Evolutionary conservation across 345 rosid genomes (phyloP), one percentile per base, ranked within the genome.

Genomic region (Trapa bicornis): DNA sequence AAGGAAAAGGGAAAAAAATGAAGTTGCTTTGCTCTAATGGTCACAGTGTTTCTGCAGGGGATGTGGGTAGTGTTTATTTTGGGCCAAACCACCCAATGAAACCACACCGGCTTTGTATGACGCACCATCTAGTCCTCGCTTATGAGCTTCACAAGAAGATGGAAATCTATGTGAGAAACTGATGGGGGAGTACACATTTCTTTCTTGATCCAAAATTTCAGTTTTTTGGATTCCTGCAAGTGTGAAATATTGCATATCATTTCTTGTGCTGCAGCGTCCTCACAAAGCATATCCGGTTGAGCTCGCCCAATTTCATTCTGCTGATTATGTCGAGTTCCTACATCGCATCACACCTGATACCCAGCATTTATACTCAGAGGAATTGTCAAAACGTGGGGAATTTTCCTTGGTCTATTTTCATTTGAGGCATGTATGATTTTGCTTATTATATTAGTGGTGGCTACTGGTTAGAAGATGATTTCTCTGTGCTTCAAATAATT

Each of bases 51-150:
- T 37, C 79, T 60, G 77, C 86, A 95, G 97, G 99, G 65, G 96
- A 95, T 61, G 99, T 86, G 69, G 99, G 97, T 36, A 87, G 77
- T 12, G 97, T 95, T 29, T 95, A 87, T 76, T 95, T 95, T 80
- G 96, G 97, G 14, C 96, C 97, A 0, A 86, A 95, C 74, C 99
- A 94, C 80, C 99, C 97, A 1, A 91, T 91, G 99, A 89, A 91
- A 71, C 99, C 97, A 1, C 97, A 95, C 75, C 79, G 99, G 75
- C 92, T 89, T 58, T 91, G 99, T 70, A 91, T 95, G 97, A 91
- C 97, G 1, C 99, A 91, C 75, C 99, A 95, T 83, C 89, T 95
- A 47, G 91, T 95, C 48, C 99, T 95, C 69, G 77, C 96, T 6
- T 95, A 95, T 70, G 96, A 88, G 2, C 97, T 95, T 50, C 97